Conservation (phyloP, 176 grass and related monocot species). For the Hordeum marinum region DNA sequence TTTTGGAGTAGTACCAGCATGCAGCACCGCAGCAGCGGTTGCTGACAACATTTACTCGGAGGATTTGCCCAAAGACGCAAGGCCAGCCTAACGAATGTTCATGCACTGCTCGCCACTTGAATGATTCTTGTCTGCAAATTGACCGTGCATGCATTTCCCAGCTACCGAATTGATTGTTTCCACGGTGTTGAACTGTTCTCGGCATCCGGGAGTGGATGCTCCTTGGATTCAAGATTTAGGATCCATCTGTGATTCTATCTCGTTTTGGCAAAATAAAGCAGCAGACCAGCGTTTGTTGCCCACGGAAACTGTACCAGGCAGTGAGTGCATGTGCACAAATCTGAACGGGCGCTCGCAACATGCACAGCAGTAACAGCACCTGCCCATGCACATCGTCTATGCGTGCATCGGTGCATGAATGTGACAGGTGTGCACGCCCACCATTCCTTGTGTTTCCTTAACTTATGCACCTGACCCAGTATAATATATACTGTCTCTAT, state of each 20-base stretch:
- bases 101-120: neutral
- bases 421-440: neutral
- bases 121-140: neutral
- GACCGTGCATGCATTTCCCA: neutral
- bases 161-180: neutral
- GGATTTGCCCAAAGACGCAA: neutral
- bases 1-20: neutral
- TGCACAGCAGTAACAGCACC: neutral
- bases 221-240: neutral
- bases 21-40: neutral
- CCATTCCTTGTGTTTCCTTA: neutral
- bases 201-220: neutral
- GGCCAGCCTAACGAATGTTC: neutral
- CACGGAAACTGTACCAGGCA: neutral
- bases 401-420: neutral
- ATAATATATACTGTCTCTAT: too few relatives aligned
- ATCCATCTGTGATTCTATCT: neutral
- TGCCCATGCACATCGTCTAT: neutral
- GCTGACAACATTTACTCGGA: constrained; percentile 5
- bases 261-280: neutral
- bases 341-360: constrained; percentile 4
- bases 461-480: too few relatives aligned
- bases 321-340: neutral
- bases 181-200: neutral
- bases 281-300: neutral